Evolutionary conservation across 2,329 filamentous ascomycete genomes (phyloP), one percentile per base, ranked within the genome.

Genomic region (Bertia moriformis): DNA sequence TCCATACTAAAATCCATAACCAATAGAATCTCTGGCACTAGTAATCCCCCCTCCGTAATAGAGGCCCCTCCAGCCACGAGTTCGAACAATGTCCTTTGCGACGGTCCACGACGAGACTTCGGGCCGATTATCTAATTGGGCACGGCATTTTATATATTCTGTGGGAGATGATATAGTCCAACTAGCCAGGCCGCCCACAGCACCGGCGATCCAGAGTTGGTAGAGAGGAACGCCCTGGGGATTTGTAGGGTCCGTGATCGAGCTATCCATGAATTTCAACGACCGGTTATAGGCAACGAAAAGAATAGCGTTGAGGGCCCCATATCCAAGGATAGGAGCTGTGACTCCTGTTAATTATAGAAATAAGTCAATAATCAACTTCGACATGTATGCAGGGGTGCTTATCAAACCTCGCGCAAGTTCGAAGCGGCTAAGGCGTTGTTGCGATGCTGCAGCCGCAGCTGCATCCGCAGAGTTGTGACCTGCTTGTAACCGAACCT

Each of bases 271-370:
- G 10, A 17, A 10, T 18, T 14, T 35, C 32, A 35, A 35, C n/a
- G 78, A 79, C 42, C 84, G 81, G 55, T 94, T 94, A 63, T 95
- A 96, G 2, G 83, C 79, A 48, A 89, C 75, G 59, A 94, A 95
- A 15, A 95, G 75, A 14, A 95, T 64, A 29, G 86, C 87, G 54
- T 95, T 95, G 43, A 96, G 71, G 15, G 84, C 86, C 45, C 89
- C 89, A 59, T 94, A 94, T 47, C 85, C 85, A 3, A 94, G 63
- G 27, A 94, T 79, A 0, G 89, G 89, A 24, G 87, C 87, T 18
- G 88, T 82, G 10, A 83, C 76, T 45, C 89, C 89, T 5, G 69
- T 61, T n/a, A n/a, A n/a, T n/a, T n/a, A 14, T 73, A 58, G 13
- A 72, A 54, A 13, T 59, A 54, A 20, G 56, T n/a, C n/a, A n/a